Evolutionary conservation across 1,139 yeast species (phyloP).

Genomic region (Geotrichum klebahnii): DNA sequence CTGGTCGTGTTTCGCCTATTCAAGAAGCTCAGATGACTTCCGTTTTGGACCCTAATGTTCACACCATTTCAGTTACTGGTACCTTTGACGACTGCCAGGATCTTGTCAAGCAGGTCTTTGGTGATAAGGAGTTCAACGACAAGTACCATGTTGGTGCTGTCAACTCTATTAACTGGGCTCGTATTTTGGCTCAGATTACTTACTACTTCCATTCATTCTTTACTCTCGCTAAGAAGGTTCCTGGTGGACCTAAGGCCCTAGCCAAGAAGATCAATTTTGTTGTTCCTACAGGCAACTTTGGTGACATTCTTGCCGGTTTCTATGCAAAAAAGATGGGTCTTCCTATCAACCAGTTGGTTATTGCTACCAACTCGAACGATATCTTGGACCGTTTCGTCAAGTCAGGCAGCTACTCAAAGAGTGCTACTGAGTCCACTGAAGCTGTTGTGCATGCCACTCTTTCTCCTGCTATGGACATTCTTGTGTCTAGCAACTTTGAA

Average conservation of each 20-base stretch:
- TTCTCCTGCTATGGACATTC: slow-evolving; percentile 98
- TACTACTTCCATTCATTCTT: slow-evolving; percentile 92
- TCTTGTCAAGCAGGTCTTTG: slow-evolving; percentile 86
- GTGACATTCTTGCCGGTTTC: slow-evolving; percentile 95
- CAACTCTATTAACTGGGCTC: slow-evolving; percentile 97
- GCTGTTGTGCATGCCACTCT: slow-evolving; percentile 79
- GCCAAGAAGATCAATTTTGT: slow-evolving; percentile 59
- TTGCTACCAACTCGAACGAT: slow-evolving; percentile 94
- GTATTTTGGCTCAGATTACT: slow-evolving; percentile 95
- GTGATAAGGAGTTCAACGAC: slow-evolving; percentile 79
- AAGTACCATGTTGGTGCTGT: slow-evolving; percentile 96
- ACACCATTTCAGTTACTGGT: slow-evolving; percentile 89
- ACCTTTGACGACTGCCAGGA: slow-evolving; percentile 98
- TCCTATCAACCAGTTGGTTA: slow-evolving; percentile 78
- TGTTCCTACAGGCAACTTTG: slow-evolving; percentile 97
- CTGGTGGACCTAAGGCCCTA: slow-evolving; percentile 36
- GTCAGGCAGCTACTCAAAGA: slow-evolving; percentile 70
- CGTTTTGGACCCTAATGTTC: slow-evolving; percentile 89
- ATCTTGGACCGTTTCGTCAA: slow-evolving; percentile 88
- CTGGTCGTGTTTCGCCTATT: slow-evolving; percentile 94
- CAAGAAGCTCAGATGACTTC: slow-evolving; percentile 99
- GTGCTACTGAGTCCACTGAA: slow-evolving; percentile 41
- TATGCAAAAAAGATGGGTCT: slow-evolving; percentile 94
- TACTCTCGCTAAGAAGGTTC: slow-evolving; percentile 47
- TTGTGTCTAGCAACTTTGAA: slow-evolving; percentile 92